A percentile compares a stretch with the other conserved stretches of the same genome.
Evolutionary conservation across 768 basidiomycete species (phyloP).

Genomic region (Lactarius evosmus): DNA sequence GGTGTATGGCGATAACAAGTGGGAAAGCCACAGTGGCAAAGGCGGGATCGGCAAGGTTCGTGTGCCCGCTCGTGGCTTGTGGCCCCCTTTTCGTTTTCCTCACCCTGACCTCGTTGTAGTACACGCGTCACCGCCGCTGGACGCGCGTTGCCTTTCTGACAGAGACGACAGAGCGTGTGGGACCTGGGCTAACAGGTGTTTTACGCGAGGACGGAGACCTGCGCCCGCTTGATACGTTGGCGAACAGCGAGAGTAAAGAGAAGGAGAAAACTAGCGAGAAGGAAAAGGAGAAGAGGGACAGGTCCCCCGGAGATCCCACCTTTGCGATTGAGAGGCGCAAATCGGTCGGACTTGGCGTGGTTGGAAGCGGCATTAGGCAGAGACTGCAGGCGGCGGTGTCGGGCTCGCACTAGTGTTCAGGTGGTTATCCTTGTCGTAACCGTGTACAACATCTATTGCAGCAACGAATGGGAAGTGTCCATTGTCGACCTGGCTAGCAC

Average conservation of each 20-base stretch:
- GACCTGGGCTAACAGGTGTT: slow-evolving; percentile 33
- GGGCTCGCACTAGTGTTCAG: slow-evolving; percentile 7
- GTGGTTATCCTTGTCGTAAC: not conserved
- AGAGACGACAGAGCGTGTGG: slow-evolving; percentile 64
- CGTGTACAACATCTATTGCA: slow-evolving; percentile 4
- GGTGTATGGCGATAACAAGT: slow-evolving; percentile 95
- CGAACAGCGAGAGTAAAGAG: not conserved
- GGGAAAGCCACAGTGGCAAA: slow-evolving; percentile 72
- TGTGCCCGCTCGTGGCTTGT: not conserved
- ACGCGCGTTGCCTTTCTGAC: slow-evolving; percentile 75
- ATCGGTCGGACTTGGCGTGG: slow-evolving; percentile 11
- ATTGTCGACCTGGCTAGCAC: not conserved
- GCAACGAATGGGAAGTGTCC: not conserved
- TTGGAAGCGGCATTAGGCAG: slow-evolving; percentile 21
- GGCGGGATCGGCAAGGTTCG: slow-evolving; percentile 83
- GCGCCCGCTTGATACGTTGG: slow-evolving; percentile 9
- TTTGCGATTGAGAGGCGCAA: slow-evolving; percentile 1
- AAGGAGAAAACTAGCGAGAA: not conserved
- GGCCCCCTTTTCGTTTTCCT: not conserved
- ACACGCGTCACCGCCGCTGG: slow-evolving; percentile 85
- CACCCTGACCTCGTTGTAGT: slow-evolving; percentile 42
- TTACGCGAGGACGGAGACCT: slow-evolving; percentile 26
- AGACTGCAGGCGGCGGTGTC: slow-evolving; percentile 22
- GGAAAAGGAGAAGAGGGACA: slow-evolving; percentile 9
- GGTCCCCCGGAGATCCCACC: not conserved